Evolutionary conservation across 805 yeast species (phyloP).

Genomic region (Limtongia smithiae): DNA sequence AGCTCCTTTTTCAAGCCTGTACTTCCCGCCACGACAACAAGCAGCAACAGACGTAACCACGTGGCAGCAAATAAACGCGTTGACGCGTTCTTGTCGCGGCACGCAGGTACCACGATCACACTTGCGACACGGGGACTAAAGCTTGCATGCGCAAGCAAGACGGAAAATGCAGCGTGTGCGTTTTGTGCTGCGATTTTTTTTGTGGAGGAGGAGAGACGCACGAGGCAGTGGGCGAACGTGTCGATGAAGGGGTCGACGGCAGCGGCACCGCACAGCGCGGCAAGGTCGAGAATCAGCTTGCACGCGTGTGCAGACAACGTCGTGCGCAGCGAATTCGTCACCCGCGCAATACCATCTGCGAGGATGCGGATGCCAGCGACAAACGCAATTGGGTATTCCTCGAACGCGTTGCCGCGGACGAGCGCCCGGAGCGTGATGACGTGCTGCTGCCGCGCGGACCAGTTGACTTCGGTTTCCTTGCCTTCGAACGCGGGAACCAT

Average conservation of each 20-base stretch:
- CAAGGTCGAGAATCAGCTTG: slow-evolving; percentile 64
- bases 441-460: slow-evolving; percentile 68
- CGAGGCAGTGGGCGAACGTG: slow-evolving; percentile 48
- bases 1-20: slow-evolving; percentile 41
- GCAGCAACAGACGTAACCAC: slow-evolving; percentile 63
- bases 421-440: slow-evolving; percentile 57
- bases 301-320: slow-evolving; percentile 75
- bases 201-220: slow-evolving; percentile 55
- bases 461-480: slow-evolving; percentile 83
- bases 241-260: slow-evolving; percentile 33
- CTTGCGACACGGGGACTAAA: slow-evolving; percentile 51
- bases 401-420: slow-evolving; percentile 54
- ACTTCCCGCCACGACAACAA: slow-evolving; percentile 39
- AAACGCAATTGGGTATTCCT: slow-evolving; percentile 38
- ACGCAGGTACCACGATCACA: slow-evolving; percentile 48
- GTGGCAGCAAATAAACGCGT: slow-evolving; percentile 66
- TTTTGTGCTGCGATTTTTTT: slow-evolving; percentile 61
- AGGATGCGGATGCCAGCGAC: slow-evolving; percentile 43
- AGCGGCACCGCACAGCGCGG: slow-evolving; percentile 16
- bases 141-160: slow-evolving; percentile 45
- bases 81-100: slow-evolving; percentile 65
- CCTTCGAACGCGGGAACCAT: slow-evolving; percentile 50
- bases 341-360: slow-evolving; percentile 61
- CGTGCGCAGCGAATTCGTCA: slow-evolving; percentile 73
- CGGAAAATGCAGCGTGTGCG: slow-evolving; percentile 50